phyloP scores from a whole-genome alignment of 108 stramenopile genomes.

The Epithemia pelagica region DNA sequence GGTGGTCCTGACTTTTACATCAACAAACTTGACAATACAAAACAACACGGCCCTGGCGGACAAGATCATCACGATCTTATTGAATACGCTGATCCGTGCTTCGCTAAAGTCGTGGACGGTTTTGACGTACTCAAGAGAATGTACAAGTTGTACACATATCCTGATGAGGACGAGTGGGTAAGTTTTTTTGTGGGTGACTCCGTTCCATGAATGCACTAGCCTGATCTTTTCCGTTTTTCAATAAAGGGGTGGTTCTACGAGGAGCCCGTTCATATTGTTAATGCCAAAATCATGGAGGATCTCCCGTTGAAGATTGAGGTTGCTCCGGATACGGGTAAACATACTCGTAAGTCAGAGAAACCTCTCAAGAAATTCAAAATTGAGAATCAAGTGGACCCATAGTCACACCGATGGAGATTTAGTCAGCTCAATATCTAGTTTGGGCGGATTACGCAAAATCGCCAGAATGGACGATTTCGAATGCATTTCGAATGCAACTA shows the following conservation, averaged over 20 bases:
- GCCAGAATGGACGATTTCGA: too few species aligned
- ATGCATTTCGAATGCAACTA: too few species aligned
- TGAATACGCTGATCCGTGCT: slow-evolving; percentile 86
- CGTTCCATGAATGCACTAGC: not conserved
- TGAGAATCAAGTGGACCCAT: not conserved
- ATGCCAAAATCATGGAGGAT: slow-evolving; percentile 25
- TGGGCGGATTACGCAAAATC: too few species aligned
- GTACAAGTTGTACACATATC: not conserved
- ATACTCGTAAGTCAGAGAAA: not conserved
- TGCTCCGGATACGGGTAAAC: not conserved
- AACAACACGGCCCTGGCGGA: slow-evolving; percentile 82
- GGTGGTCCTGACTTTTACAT: slow-evolving; percentile 92
- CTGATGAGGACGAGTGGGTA: slow-evolving; percentile 1
- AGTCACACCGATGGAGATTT: too few species aligned
- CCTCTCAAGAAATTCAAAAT: not conserved
- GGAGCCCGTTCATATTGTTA: slow-evolving; percentile 25
- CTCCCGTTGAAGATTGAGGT: not conserved
- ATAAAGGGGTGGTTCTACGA: slow-evolving; percentile 20
- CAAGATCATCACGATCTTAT: slow-evolving; percentile 65
- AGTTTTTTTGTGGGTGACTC: not conserved
- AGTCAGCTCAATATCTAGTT: too few species aligned
- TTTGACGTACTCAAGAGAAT: slow-evolving; percentile 29
- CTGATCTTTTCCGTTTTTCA: not conserved
- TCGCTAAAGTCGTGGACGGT: slow-evolving; percentile 59
- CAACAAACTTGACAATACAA: slow-evolving; percentile 76